Evolutionary conservation across 495 filamentous ascomycete species (phyloP).

Genomic region (Thermothielavioides terrestris): DNA sequence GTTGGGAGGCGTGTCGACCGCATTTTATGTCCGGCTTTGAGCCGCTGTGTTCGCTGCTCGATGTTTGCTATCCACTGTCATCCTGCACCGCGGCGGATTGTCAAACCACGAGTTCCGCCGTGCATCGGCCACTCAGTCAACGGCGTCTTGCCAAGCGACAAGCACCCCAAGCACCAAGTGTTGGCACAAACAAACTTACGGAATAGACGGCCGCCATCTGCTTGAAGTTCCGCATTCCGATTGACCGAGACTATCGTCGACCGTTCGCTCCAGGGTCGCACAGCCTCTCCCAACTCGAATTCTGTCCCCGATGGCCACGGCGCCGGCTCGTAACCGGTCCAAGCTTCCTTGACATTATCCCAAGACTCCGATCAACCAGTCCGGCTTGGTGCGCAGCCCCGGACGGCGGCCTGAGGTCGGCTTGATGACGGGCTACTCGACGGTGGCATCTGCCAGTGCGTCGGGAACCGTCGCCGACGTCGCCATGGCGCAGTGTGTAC

Average conservation of each 20-base stretch:
- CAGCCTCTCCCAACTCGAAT: not conserved
- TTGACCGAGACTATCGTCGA: not conserved
- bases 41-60: no score
- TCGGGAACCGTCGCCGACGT: conserved; percentile 20
- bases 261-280: not conserved
- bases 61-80: no score
- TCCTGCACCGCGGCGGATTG: no score
- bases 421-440: conserved; percentile 38
- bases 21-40: no score
- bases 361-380: no score
- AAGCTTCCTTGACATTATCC: not conserved
- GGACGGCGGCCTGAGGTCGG: not conserved
- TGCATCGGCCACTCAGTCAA: no score
- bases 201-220: not conserved
- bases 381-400: no score
- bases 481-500: conserved; percentile 37
- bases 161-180: not conserved
- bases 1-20: no score
- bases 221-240: not conserved
- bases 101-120: no score
- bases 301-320: conserved; percentile 1
- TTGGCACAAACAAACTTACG: no score
- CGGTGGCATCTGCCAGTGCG: conserved; percentile 28
- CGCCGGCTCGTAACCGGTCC: not conserved
- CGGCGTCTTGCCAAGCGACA: not conserved